Evolutionary conservation across 164 flowering plant species (phyloP).

Genomic region (Aristolochia contorta): DNA sequence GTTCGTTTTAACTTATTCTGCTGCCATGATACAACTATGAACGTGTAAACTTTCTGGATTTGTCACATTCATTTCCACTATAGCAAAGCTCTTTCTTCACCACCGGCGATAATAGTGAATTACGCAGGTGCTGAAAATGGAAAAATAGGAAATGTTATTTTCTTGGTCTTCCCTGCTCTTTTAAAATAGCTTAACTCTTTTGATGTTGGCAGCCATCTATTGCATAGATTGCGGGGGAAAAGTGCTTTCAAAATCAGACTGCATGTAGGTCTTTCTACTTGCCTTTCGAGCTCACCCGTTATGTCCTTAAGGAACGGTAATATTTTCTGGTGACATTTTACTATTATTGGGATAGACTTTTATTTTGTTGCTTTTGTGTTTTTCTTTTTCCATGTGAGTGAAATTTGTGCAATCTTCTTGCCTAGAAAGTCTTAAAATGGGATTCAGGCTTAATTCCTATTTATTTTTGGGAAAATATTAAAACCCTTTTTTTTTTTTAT

Average conservation of each 20-base stretch:
- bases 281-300: slow-evolving; percentile 18
- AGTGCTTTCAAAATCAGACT: slow-evolving; percentile 21
- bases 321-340: neutral
- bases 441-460: neutral
- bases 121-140: neutral
- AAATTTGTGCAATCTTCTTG: neutral
- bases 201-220: slow-evolving; percentile 24
- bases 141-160: neutral
- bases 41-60: neutral
- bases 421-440: neutral
- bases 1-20: neutral
- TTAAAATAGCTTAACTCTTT: neutral
- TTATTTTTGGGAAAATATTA: too few relatives aligned
- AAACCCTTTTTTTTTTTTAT: too few relatives aligned
- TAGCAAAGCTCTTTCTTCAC: neutral
- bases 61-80: neutral
- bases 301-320: slow-evolving; percentile 32
- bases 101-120: neutral
- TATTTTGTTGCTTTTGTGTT: neutral
- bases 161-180: neutral
- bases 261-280: slow-evolving; percentile 12
- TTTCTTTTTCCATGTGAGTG: neutral
- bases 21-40: neutral
- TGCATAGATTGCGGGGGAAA: slow-evolving; percentile 14
- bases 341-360: neutral